Evolutionary conservation across 371 early-diverging fungal species (phyloP).

Genomic region (Mucor plumbeus): DNA sequence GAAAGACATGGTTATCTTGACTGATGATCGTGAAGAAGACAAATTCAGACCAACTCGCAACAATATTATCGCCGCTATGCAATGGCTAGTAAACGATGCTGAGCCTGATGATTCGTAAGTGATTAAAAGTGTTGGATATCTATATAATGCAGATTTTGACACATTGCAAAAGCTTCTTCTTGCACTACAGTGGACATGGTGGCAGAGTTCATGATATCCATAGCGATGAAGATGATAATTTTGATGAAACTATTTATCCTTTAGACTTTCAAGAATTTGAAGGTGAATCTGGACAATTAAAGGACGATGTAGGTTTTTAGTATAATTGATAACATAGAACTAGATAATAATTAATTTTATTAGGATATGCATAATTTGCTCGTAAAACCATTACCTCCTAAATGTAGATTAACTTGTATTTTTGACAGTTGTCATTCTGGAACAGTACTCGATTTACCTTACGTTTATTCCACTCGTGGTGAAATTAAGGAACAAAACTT

Average conservation of each 20-base stretch:
- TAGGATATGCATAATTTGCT: constrained; percentile 76
- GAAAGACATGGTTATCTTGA: constrained; percentile 80
- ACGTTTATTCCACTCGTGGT: constrained; percentile 78
- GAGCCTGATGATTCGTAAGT: constrained; percentile 81
- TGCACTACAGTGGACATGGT: constrained; percentile 95
- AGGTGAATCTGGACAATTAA: constrained; percentile 74
- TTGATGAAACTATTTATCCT: constrained; percentile 68
- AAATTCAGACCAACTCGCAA: constrained; percentile 74
- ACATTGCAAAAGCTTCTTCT: constrained; percentile 22
- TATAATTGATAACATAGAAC: not conserved
- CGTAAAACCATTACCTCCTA: constrained; percentile 83
- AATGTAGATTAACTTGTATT: constrained; percentile 82
- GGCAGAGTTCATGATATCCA: constrained; percentile 54
- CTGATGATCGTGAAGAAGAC: constrained; percentile 82
- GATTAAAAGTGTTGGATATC: not conserved
- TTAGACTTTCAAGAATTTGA: constrained; percentile 71
- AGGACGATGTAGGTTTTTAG: constrained; percentile 74
- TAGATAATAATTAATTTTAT: not conserved
- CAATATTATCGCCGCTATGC: constrained; percentile 83
- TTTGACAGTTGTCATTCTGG: constrained; percentile 90
- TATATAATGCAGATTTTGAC: not conserved
- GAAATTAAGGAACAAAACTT: constrained; percentile 58
- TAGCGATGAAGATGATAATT: constrained; percentile 89
- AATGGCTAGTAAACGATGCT: constrained; percentile 90
- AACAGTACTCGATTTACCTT: constrained; percentile 88